Conservation (phyloP, 2,329 filamentous ascomycete genomes). For the Colletotrichum graminicola region DNA sequence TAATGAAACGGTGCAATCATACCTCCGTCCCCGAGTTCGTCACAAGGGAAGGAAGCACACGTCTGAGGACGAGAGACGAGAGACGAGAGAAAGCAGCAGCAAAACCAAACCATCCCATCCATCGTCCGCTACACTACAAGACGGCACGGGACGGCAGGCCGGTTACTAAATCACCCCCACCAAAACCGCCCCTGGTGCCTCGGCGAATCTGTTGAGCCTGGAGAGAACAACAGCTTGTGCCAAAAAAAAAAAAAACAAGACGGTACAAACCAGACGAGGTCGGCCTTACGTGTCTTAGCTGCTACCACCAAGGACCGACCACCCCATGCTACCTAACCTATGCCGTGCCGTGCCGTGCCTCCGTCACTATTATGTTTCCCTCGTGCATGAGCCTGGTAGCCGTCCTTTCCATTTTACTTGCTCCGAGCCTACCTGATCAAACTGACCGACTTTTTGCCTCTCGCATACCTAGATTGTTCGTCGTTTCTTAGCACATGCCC, state of each 20-base stretch:
- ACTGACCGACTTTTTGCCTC: constrained; percentile 38
- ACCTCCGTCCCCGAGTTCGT: constrained; percentile 29
- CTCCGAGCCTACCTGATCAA: neutral
- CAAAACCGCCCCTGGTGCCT: constrained; percentile 14
- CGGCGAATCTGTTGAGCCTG: constrained; percentile 27
- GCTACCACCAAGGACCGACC: constrained; percentile 9
- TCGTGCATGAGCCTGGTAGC: constrained; percentile 28
- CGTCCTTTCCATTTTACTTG: constrained; percentile 5
- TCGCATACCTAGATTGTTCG: neutral
- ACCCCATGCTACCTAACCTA: constrained; percentile 10
- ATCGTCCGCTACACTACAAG: neutral
- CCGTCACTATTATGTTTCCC: constrained; percentile 35
- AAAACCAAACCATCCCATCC: too few relatives aligned
- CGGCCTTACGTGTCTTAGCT: neutral
- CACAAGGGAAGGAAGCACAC: constrained; percentile 33
- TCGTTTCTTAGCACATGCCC: constrained; percentile 3
- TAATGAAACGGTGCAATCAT: constrained; percentile 36
- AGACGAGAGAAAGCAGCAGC: neutral
- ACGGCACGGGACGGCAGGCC: neutral
- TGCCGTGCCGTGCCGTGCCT: neutral
- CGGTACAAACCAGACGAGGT: neutral
- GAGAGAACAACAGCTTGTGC: neutral
- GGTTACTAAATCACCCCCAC: neutral
- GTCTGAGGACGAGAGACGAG: neutral
- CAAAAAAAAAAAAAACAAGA: neutral